phyloP scores from a whole-genome alignment of 192 early-diverging fungal species.

The Linnemannia zychae region DNA sequence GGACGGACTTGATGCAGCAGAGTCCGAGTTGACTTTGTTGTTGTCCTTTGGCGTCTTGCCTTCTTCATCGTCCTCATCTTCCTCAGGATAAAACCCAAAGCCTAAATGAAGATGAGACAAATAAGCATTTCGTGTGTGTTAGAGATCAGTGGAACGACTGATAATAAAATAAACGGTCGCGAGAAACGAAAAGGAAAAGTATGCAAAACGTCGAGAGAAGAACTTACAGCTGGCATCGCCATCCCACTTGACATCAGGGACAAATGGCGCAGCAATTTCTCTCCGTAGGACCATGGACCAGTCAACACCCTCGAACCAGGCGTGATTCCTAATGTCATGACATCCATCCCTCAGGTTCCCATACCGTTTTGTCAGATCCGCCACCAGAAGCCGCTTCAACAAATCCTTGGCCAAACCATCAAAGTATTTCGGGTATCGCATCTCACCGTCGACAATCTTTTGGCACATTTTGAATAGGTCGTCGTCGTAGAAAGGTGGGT shows the following conservation, averaged over 20 bases:
- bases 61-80: constrained; percentile 27
- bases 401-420: constrained; percentile 81
- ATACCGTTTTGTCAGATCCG: constrained; percentile 83
- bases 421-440: constrained; percentile 81
- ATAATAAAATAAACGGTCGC: not conserved
- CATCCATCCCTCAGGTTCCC: constrained; percentile 83
- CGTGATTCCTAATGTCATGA: constrained; percentile 74
- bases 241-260: constrained; percentile 68
- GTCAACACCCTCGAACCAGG: constrained; percentile 75
- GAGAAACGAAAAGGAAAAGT: not conserved
- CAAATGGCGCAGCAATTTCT: constrained; percentile 68
- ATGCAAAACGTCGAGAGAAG: not conserved
- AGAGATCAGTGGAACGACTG: not conserved
- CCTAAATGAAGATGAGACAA: constrained; percentile 21
- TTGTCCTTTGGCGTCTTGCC: not conserved
- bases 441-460: constrained; percentile 78
- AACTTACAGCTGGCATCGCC: constrained; percentile 66
- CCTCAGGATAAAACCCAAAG: constrained; percentile 51
- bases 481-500: constrained; percentile 81
- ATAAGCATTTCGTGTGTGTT: not conserved
- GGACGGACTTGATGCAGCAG: not conserved
- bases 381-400: constrained; percentile 75
- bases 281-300: constrained; percentile 70
- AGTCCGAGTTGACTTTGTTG: not conserved
- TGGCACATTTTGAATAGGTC: constrained; percentile 81